phyloP scores from a whole-genome alignment of 345 rosid genomes.

The Excoecaria cochinchinensis region DNA sequence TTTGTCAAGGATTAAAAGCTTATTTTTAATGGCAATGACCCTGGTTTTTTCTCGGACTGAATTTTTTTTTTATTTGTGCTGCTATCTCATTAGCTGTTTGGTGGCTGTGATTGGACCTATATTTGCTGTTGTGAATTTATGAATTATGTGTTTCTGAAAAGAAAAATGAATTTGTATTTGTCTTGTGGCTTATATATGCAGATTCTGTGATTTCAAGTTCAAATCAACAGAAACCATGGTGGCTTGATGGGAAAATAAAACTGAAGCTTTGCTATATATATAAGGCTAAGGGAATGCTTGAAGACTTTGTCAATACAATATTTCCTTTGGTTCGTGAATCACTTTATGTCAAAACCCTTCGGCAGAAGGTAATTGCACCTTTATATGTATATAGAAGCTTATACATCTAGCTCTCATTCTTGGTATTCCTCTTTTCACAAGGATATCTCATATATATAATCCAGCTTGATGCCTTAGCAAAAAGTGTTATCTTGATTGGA shows the following conservation, averaged over 20 bases:
- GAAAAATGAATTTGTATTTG: neutral
- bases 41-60: no score
- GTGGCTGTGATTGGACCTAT: no score
- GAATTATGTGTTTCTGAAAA: no score
- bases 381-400: neutral
- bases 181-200: constrained; percentile 19
- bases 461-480: neutral
- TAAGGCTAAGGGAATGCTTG: constrained; percentile 78
- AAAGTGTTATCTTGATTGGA: neutral
- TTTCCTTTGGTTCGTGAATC: constrained; percentile 68
- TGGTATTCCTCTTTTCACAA: neutral
- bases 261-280: no score
- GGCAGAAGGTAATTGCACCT: constrained; percentile 53
- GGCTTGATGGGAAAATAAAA: no score
- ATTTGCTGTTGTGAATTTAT: no score
- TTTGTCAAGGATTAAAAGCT: no score
- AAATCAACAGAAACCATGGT: no score
- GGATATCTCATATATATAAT: neutral
- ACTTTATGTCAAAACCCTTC: constrained; percentile 49
- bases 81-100: no score
- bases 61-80: no score
- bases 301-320: constrained; percentile 64
- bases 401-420: neutral
- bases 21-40: no score
- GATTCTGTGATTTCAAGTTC: constrained; percentile 26